Evolutionary conservation across 2,329 filamentous ascomycete genomes (phyloP), one percentile per base, ranked within the genome.

Genomic region (Nannizziopsis arthrosporioides): DNA sequence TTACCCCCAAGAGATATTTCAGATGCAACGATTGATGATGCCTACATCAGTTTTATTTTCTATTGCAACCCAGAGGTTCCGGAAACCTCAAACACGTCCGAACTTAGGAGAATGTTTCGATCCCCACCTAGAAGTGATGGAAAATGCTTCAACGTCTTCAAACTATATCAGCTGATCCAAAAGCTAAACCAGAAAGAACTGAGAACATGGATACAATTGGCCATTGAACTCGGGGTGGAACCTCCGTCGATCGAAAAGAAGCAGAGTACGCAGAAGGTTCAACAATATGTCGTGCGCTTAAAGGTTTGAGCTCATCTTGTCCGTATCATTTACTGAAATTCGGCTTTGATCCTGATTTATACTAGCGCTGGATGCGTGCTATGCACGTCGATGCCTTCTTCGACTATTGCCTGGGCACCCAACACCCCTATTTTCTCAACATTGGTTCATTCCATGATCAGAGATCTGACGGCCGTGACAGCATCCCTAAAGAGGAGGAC

Each of bases 331-430:
- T 39, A 50, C 54, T 51, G 57, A 43, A 1, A 42, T 27, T 31
- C 11, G 27, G 34, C 32, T 10, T 22, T 36, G 38, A 39, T 40
- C 43, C 49, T 51, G 44, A 48, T 48, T 4, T 47, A 22, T 27
- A 44, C 35, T 58, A 85, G 85, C 82, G 90, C 61, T 95, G 89
- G 89, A 92, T 95, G 85, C 86, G 87, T 62, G 89, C 88, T 4
- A 90, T 94, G 84, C 89, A 94, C 63, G 80, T 94, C 45, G 86
- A 94, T 71, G 85, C 87, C 9, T 95, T 95, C 63, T 95, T 94
- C 59, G 87, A 94, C 62, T 95, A 87, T 62, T 77, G 93, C 15
- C 74, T 90, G 53, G 79, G 80, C 42, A 87, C 87, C 54, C 71
- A 77, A 19, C 87, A 93, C 63, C 68, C 78, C 0, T 95, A 95